phyloP scores from a whole-genome alignment of 1,284 basidiomycete species.

The Phylloboletellus chloephorus region DNA sequence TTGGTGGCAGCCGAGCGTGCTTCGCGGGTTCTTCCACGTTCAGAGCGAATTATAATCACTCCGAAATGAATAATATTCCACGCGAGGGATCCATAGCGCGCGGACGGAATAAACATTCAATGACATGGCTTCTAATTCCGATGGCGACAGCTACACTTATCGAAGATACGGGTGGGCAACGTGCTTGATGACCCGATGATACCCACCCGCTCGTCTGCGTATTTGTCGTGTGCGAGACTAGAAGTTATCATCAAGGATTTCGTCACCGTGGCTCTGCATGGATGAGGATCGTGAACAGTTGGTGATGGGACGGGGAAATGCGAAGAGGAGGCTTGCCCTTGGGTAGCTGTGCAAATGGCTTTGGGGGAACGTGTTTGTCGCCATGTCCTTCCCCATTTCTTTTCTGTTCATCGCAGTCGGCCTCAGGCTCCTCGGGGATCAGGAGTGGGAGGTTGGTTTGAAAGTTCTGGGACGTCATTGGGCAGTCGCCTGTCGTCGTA shows the following conservation, averaged over 20 bases:
- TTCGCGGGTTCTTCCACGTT: constrained; percentile 2
- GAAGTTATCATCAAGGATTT: constrained; percentile 3
- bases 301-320: background rate
- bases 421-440: constrained; percentile 9
- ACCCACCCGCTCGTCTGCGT: constrained; percentile 3
- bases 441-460: background rate
- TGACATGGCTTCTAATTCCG: constrained; percentile 7
- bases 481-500: constrained; percentile 10
- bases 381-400: constrained; percentile 22
- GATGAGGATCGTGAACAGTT: constrained; percentile 5
- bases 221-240: constrained; percentile 1
- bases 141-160: constrained; percentile 8
- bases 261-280: constrained; percentile 5
- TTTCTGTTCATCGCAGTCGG: constrained; percentile 5
- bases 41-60: constrained; percentile 4
- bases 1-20: constrained; percentile 9
- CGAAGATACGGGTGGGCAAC: constrained; percentile 4
- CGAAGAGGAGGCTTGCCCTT: constrained; percentile 3
- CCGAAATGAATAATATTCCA: constrained; percentile 20
- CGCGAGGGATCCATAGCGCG: constrained; percentile 14
- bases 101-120: constrained; percentile 4
- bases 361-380: constrained; percentile 25
- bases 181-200: constrained; percentile 9
- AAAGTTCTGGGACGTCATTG: background rate
- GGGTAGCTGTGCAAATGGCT: constrained; percentile 11